Base-by-base conservation (phyloP, 768 basidiomycete genomes). In the Lentinus tigrinus region DNA sequence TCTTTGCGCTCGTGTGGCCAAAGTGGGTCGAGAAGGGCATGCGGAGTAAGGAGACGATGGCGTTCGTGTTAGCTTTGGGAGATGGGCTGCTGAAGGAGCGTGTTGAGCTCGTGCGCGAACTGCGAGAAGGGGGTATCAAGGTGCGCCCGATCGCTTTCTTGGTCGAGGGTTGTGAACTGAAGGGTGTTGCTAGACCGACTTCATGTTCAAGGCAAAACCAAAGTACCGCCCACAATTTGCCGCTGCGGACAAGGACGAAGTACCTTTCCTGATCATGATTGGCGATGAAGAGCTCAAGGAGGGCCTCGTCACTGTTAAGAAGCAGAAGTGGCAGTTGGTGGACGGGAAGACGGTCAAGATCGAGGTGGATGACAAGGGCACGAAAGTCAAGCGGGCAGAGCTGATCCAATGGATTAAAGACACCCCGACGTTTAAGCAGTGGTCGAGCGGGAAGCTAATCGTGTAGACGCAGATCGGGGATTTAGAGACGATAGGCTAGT, bases 231-330 rank as follows among this genome's bases (percentile, higher is more conserved):
- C 85, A 3, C 96, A 99, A 68, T 98, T 96, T 69, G 90, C 90
- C 21, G 87, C 88, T 1, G 91, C 90, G 26, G 97, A 97, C 75
- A 87, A 78, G 69, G 95, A 98, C 67, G 88, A 93, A 62, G 92
- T 93, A 40, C 96, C 95, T 0, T 97, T 93, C 72, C 95, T 90
- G 2, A 81, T 98, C 56, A 91, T 98, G 63, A 76, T 98, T n/a
- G 95, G 94, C 9, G 82, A 81, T 1, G 88, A 90, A 56, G 96
- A 99, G 75, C 75, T 94, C 55, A 86, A 85, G 67, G 81, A 83
- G 46, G 97, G 96, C 4, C 74, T 89, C 38, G 93, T 97, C 28
- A 83, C 87, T 37, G 91, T 99, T 56, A 98, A 98, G 76, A 88
- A 95, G 71, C 96, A 98, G 72, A 81, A 74, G 50, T 93, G 91